phyloP scores from a whole-genome alignment of 2,329 filamentous ascomycete species.

The Didymella segeticola region DNA sequence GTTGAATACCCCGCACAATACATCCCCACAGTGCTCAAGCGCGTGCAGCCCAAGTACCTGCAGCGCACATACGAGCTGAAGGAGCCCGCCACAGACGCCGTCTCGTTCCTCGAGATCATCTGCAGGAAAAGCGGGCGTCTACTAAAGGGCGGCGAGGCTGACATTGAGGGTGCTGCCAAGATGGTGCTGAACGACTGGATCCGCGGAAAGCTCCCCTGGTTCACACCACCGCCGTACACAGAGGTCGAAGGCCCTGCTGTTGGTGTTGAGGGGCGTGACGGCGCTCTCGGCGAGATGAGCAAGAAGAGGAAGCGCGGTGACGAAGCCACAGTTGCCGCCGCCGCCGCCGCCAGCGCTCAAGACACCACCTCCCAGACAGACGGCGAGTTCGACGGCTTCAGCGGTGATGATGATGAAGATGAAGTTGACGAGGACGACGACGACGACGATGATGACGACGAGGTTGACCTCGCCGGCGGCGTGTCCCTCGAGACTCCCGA shows the following conservation, averaged over 20 bases:
- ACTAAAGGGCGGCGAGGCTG: constrained; percentile 90
- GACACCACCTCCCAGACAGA: constrained; percentile 30
- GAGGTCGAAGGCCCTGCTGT: constrained; percentile 49
- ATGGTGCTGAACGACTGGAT: constrained; percentile 98
- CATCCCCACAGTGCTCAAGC: constrained; percentile 79
- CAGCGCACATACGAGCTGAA: constrained; percentile 91
- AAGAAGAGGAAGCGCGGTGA: constrained; percentile 72
- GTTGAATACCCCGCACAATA: constrained; percentile 97
- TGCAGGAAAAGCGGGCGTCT: constrained; percentile 87
- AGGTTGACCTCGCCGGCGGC: constrained; percentile 27
- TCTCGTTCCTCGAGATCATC: constrained; percentile 84
- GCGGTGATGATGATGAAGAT: constrained; percentile 33
- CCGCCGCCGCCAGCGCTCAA: constrained; percentile 23
- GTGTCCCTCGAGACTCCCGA: constrained; percentile 18
- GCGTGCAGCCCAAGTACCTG: constrained; percentile 85
- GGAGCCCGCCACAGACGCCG: constrained; percentile 73
- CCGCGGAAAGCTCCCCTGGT: constrained; percentile 95
- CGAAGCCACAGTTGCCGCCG: constrained; percentile 34
- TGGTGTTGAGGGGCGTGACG: constrained; percentile 70
- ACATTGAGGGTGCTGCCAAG: constrained; percentile 93
- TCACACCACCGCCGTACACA: constrained; percentile 73
- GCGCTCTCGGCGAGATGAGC: constrained; percentile 82
- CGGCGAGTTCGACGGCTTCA: constrained; percentile 45
- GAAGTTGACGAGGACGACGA: constrained; percentile 32
- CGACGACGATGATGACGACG: constrained; percentile 25